phyloP scores from a whole-genome alignment of 2,329 filamentous ascomycete genomes.

The Fusarium begoniae region DNA sequence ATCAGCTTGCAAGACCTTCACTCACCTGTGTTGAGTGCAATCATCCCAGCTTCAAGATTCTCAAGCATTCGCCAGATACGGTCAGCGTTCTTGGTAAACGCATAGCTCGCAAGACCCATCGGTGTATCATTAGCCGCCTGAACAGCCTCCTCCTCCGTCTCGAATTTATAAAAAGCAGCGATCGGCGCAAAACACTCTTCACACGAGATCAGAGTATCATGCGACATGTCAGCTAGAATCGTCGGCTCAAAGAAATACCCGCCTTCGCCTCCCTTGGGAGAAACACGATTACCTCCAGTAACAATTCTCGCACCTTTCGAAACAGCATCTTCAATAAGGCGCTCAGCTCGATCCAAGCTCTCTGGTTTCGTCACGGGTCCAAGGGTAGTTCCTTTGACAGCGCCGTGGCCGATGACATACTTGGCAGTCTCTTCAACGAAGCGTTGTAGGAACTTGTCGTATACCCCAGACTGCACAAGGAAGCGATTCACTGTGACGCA shows the following conservation, averaged over 20 bases:
- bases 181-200: conserved; percentile 34
- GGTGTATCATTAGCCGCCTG: conserved; percentile 14
- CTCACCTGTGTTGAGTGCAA: conserved; percentile 16
- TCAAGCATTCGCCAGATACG: conserved; percentile 22
- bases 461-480: conserved; percentile 67
- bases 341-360: conserved; percentile 7
- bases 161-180: conserved; percentile 20
- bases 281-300: conserved; percentile 2
- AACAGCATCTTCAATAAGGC: conserved; percentile 20
- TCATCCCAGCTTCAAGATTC: conserved; percentile 33
- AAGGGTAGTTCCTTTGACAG: conserved; percentile 7
- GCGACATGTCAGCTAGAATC: conserved; percentile 12
- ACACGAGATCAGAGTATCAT: background rate
- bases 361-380: conserved; percentile 25
- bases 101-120: conserved; percentile 26
- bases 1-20: accelerated
- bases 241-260: conserved; percentile 33
- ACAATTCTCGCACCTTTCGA: conserved; percentile 6
- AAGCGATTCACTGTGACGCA: conserved; percentile 71
- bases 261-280: background rate
- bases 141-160: conserved; percentile 28
- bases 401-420: conserved; percentile 16
- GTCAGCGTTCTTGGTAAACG: conserved; percentile 23
- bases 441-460: conserved; percentile 50
- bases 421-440: conserved; percentile 14